A percentile compares a stretch with the other conserved stretches of the same genome.
These are phyloP conservation scores for Fusarium redolens DNA, from an alignment of 2,329 filamentous ascomycete genomes.

Conservation along the genomic window DNA sequence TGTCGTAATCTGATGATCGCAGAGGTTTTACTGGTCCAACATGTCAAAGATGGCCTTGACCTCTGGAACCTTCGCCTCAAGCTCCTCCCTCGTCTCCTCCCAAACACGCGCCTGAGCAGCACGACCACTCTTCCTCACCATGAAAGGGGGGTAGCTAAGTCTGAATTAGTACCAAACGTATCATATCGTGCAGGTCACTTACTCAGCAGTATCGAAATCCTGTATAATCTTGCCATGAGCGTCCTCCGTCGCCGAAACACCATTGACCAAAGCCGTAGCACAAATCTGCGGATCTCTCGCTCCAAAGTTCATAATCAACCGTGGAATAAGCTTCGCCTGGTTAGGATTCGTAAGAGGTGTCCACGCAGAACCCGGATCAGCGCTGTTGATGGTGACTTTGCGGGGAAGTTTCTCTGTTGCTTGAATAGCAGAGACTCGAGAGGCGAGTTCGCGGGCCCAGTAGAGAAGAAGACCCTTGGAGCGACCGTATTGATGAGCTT, in stretches of 20 bases:
- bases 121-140: constrained; percentile 44
- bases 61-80: constrained; percentile 41
- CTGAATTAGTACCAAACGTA: not conserved
- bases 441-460: constrained; percentile 52
- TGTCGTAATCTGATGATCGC: not conserved
- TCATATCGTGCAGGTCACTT: constrained; percentile 18
- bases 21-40: constrained; percentile 13
- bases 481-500: constrained; percentile 53
- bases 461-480: constrained; percentile 53
- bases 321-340: constrained; percentile 50
- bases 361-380: constrained; percentile 54
- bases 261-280: constrained; percentile 53
- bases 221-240: constrained; percentile 53
- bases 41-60: constrained; percentile 40
- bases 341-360: constrained; percentile 52
- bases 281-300: constrained; percentile 51
- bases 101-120: constrained; percentile 42
- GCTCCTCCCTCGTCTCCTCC: constrained; percentile 39
- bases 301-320: constrained; percentile 53
- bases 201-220: constrained; percentile 51
- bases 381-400: constrained; percentile 53
- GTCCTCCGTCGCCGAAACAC: constrained; percentile 47
- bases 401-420: constrained; percentile 30
- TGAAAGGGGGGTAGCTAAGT: constrained; percentile 51
- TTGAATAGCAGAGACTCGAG: constrained; percentile 38